phyloP scores from a whole-genome alignment of 2,329 filamentous ascomycete genomes.

The Pseudogymnoascus sp. region DNA sequence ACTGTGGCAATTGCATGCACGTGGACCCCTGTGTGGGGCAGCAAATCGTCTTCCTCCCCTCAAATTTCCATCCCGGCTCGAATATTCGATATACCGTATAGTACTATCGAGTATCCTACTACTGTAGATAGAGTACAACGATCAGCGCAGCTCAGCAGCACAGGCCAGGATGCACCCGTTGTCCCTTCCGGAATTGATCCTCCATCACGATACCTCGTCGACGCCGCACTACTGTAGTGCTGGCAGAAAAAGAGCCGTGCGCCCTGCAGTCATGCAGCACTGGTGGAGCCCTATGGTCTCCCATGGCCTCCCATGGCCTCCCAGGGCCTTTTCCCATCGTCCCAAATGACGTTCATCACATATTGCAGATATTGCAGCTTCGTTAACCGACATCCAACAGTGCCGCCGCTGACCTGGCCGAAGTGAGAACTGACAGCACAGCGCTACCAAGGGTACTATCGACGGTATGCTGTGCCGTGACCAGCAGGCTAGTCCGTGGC shows the following conservation, averaged over 20 bases:
- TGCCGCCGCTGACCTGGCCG: background rate
- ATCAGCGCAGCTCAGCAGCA: background rate
- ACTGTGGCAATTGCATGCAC: background rate
- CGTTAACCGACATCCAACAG: background rate
- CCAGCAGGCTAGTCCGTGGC: background rate
- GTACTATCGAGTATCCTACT: no score
- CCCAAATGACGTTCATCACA: background rate
- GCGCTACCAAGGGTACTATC: background rate
- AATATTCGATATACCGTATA: background rate
- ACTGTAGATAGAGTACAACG: no score
- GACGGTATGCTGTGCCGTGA: background rate
- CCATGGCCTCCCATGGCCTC: background rate
- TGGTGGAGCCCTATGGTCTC: background rate
- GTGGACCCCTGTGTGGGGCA: background rate
- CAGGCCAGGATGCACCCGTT: background rate
- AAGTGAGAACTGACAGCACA: background rate
- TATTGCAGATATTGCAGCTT: background rate
- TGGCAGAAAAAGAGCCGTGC: background rate
- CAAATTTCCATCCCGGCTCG: background rate
- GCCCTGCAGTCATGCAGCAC: background rate
- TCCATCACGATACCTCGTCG: background rate
- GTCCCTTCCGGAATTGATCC: background rate
- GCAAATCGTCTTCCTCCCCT: background rate
- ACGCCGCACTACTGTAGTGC: background rate
- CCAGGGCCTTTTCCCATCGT: background rate